Evolutionary conservation across 164 flowering plant genomes (phyloP).

Genomic region (Vitis vinifera): DNA sequence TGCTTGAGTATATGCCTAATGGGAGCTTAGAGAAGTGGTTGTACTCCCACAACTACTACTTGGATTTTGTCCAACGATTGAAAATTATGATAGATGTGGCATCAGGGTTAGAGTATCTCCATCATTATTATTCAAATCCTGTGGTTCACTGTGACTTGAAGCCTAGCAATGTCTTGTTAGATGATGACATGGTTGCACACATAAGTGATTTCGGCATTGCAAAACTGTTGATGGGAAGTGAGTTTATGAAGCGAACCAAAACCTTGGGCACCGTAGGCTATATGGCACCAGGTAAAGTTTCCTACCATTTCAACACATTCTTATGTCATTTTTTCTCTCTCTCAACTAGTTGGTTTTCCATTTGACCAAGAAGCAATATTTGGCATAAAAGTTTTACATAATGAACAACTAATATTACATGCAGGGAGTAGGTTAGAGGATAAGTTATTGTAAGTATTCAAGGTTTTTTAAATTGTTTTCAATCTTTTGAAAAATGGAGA

Average conservation of each 20-base stretch:
- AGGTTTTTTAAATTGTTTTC: no score
- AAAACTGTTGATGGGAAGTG: background rate
- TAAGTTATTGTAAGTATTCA: no score
- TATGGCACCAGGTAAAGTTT: conserved; percentile 3
- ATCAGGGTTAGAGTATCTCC: no score
- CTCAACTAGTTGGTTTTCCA: no score
- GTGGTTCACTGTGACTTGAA: background rate
- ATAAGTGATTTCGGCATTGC: conserved; percentile 4
- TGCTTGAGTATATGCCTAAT: no score
- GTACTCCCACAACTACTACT: conserved; percentile 1
- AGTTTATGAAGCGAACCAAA: background rate
- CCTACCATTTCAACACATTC: background rate
- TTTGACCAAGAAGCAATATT: no score
- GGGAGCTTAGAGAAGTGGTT: background rate
- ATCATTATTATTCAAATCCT: background rate
- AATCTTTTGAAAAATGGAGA: no score
- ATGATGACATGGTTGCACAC: conserved; percentile 8
- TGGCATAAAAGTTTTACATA: no score
- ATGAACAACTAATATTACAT: no score
- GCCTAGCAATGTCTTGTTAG: background rate
- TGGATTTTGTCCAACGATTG: background rate
- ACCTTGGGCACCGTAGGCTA: background rate
- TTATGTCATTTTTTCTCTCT: no score
- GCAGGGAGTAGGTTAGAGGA: no score
- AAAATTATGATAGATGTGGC: no score